Evolutionary conservation across 306 rosid genomes (phyloP), one percentile per base, ranked within the genome.

Genomic region (Fragaria iinumae): DNA sequence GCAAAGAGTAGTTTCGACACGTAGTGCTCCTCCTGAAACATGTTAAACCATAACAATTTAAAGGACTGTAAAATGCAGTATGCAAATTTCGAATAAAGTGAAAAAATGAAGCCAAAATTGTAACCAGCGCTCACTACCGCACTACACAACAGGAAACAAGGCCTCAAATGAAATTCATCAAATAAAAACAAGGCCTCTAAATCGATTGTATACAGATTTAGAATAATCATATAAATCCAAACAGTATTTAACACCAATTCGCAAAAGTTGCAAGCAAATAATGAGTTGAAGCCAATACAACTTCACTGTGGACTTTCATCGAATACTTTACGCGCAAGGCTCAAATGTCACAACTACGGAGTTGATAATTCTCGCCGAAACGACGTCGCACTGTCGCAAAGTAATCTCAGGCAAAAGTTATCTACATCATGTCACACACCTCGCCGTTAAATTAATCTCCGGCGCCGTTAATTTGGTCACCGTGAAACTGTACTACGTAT

Each of bases 1-100:
- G 91, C 73, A 72, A 89, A 89, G 76, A 83, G 87, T 84, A 92
- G 85, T 84, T 84, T 92, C 57, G 97, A 90, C 71, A 92, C 90
- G 43, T 82, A 87, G 83, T 88, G 99, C 81, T 95, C 93, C 82
- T 95, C 99, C 97, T 89, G 87, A 74, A 76, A 76, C 77, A 74
- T 21, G 9, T 23, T 48, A 32, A 67, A 65, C n/a, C 43, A 23
- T 14, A 34, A 56, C 6, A 57, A 52, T 66, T 25, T 25, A 16
- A 56, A 72, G 56, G 34, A 38, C 48, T 29, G 27, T 63, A 55
- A 60, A 78, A 68, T 34, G 23, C 70, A 60, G 13, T 17, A 55
- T 38, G 60, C 48, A 36, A 55, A 7, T 65, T n/a, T 32, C n/a
- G 12, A 4, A 11, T 0, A 18, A 52, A 18, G 10, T 52, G 21